Conservation (phyloP, 345 rosid species). For the Arabis hirsuta region DNA sequence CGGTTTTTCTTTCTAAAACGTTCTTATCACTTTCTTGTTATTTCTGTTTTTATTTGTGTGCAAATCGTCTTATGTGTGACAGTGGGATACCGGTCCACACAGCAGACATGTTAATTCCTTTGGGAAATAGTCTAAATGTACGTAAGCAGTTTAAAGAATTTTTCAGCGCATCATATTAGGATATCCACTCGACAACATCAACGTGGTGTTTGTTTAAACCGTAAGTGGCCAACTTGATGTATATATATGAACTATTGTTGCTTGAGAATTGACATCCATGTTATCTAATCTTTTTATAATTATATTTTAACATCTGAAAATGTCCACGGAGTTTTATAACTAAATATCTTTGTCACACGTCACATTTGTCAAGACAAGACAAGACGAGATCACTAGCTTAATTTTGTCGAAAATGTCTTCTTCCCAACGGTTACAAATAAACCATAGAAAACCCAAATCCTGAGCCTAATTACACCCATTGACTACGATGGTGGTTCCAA, state of each 20-base stretch:
- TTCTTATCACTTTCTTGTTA: not conserved
- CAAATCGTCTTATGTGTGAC: conserved; percentile 8
- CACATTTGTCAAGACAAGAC: not conserved
- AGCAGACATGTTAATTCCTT: not conserved
- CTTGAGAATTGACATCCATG: not conserved
- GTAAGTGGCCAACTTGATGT: not conserved
- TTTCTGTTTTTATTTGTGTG: conserved; percentile 1
- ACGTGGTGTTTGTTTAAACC: conserved; percentile 8
- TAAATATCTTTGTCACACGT: not conserved
- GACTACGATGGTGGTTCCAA: too few species aligned
- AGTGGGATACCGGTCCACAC: not conserved
- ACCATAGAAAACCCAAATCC: conserved; percentile 51
- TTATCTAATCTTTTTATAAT: not conserved
- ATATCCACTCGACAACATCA: not conserved
- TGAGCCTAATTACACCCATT: not conserved
- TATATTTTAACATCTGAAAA: not conserved
- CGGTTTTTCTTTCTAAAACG: not conserved
- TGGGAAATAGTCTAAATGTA: conserved; percentile 1
- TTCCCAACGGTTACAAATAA: not conserved
- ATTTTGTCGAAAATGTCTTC: conserved; percentile 1
- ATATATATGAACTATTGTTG: not conserved
- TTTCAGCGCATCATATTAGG: not conserved
- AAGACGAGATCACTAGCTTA: not conserved
- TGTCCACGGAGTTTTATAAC: conserved; percentile 30
- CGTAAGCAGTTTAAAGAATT: not conserved